A percentile compares a stretch with the other conserved stretches of the same genome.
phyloP scores from a whole-genome alignment of 2,329 filamentous ascomycete species.

The Colletotrichum tanaceti region DNA sequence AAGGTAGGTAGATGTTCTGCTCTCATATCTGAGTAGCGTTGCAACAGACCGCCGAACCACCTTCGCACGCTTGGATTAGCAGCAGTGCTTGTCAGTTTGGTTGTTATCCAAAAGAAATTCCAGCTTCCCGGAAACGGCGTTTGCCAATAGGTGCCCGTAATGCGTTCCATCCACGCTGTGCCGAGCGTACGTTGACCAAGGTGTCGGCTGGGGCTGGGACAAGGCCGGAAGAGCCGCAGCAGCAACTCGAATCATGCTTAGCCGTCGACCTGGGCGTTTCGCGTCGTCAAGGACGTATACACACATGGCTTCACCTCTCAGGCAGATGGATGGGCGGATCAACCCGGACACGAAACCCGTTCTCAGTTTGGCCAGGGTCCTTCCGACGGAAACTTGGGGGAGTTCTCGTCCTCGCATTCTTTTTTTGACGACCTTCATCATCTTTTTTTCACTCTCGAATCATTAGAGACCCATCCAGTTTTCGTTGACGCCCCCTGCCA shows the following conservation, averaged over 20 bases:
- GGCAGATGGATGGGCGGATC: background rate
- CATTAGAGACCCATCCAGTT: conserved; percentile 35
- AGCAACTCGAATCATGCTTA: background rate
- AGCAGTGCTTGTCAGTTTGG: background rate
- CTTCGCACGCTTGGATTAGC: background rate
- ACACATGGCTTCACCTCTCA: background rate
- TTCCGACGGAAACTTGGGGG: too few species aligned
- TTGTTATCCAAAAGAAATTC: background rate
- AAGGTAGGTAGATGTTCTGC: background rate
- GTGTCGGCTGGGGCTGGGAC: background rate
- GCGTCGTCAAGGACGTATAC: background rate
- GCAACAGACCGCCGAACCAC: background rate
- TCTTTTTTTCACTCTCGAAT: too few species aligned
- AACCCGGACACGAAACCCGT: background rate
- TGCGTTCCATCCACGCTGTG: background rate
- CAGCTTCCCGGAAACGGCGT: background rate
- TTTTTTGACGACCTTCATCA: too few species aligned
- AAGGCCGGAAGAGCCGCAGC: background rate
- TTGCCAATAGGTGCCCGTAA: background rate
- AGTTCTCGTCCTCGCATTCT: background rate
- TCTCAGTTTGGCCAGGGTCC: background rate
- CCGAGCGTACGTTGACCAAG: background rate
- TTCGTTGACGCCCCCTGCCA: conserved; percentile 24
- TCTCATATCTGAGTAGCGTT: background rate
- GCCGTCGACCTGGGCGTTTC: background rate